A percentile compares a stretch with the other conserved stretches of the same genome.
These are phyloP conservation scores for Protostelium mycophagum DNA, from an alignment of 78 protist species.

Conservation along the genomic window DNA sequence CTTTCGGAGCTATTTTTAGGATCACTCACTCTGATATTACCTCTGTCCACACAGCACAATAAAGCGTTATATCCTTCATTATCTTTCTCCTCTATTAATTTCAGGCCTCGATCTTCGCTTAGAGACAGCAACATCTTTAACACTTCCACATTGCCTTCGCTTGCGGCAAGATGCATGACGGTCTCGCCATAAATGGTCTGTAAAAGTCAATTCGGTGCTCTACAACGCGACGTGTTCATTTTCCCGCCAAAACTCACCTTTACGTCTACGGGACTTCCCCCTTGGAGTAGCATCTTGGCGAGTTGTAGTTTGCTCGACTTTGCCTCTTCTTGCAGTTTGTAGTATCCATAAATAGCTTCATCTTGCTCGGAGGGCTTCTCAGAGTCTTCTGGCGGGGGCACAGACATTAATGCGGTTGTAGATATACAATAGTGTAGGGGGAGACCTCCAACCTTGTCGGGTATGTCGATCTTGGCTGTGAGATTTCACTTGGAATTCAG, in stretches of 20 bases:
- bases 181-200: background rate
- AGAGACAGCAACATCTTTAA: background rate
- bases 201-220: background rate
- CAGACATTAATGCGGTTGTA: background rate
- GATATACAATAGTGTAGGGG: background rate
- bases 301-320: background rate
- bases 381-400: background rate
- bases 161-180: background rate
- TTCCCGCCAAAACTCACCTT: too few species aligned
- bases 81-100: background rate
- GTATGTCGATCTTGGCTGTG: background rate
- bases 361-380: background rate
- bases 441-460: background rate
- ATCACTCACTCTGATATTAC: background rate
- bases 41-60: background rate
- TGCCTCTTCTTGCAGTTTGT: background rate
- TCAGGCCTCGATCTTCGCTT: background rate
- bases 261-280: background rate
- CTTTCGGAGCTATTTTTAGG: background rate
- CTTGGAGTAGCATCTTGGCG: background rate
- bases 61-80: background rate
- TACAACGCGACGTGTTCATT: background rate
- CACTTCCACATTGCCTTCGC: background rate
- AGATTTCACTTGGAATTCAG: too few species aligned
- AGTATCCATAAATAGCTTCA: background rate